A percentile compares a stretch with the other conserved stretches of the same genome.
Conservation (phyloP, 306 rosid genomes). For the Comarum palustre region DNA sequence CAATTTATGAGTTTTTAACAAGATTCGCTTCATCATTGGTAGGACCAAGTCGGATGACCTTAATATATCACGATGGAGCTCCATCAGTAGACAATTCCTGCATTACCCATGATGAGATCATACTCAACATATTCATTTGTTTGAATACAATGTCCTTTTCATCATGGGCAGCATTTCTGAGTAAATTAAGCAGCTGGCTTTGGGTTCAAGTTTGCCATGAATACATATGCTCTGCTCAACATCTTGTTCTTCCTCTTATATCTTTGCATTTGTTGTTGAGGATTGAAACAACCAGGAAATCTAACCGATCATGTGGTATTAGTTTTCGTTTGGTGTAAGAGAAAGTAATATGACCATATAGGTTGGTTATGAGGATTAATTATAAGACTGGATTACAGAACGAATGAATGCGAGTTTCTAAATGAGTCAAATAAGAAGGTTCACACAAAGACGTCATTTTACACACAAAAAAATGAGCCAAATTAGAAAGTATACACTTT, state of each 20-base stretch:
- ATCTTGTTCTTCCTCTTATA: background rate
- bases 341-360: background rate
- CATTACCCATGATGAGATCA: background rate
- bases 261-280: background rate
- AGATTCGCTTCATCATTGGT: background rate
- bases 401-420: background rate
- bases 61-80: background rate
- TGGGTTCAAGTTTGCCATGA: background rate
- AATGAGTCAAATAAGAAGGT: no score
- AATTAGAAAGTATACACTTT: no score
- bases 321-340: background rate
- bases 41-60: conserved; percentile 2
- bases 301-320: background rate
- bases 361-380: background rate
- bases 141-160: background rate
- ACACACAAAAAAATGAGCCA: no score
- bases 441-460: no score
- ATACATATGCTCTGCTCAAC: background rate
- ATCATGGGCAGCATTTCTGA: background rate
- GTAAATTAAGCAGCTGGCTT: conserved; percentile 2
- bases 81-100: background rate
- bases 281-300: background rate
- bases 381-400: background rate
- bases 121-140: background rate
- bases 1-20: background rate